phyloP scores from a whole-genome alignment of 2,329 filamentous ascomycete genomes.

The Aspergillus ibericus region DNA sequence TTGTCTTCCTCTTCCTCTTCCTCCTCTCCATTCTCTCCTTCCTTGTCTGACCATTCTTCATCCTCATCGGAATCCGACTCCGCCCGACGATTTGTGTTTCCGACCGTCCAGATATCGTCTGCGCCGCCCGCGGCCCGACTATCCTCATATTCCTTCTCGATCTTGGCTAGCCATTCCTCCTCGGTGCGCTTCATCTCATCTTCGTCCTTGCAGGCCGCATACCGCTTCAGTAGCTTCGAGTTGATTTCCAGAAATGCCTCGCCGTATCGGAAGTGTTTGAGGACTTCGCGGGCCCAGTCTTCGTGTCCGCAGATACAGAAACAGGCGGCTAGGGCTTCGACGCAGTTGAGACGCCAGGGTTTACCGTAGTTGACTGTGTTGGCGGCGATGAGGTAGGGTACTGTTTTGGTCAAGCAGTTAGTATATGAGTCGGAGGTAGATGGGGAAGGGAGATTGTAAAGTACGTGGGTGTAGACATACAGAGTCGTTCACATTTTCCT shows the following conservation, averaged over 20 bases:
- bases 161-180: constrained; percentile 80
- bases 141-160: constrained; percentile 86
- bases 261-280: constrained; percentile 86
- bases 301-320: constrained; percentile 89
- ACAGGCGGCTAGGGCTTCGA: constrained; percentile 87
- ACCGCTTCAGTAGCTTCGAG: constrained; percentile 73
- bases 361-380: constrained; percentile 97
- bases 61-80: constrained; percentile 56
- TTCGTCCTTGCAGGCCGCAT: constrained; percentile 80
- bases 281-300: constrained; percentile 84
- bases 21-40: constrained; percentile 48
- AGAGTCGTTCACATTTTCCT: constrained; percentile 83
- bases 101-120: constrained; percentile 84
- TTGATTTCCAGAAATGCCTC: constrained; percentile 90
- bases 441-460: too few relatives aligned
- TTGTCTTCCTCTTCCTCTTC: constrained; percentile 49
- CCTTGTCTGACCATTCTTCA: constrained; percentile 45
- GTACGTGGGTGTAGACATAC: constrained; percentile 42
- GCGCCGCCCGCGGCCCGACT: constrained; percentile 61
- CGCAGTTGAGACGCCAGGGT: constrained; percentile 93
- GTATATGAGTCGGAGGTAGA: background rate
- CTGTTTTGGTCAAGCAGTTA: constrained; percentile 23
- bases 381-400: constrained; percentile 94
- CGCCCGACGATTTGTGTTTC: constrained; percentile 74
- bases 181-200: constrained; percentile 81